A percentile compares a stretch with the other conserved stretches of the same genome.
phyloP scores from a whole-genome alignment of 768 basidiomycete species.

The Kondoa subrosea region DNA sequence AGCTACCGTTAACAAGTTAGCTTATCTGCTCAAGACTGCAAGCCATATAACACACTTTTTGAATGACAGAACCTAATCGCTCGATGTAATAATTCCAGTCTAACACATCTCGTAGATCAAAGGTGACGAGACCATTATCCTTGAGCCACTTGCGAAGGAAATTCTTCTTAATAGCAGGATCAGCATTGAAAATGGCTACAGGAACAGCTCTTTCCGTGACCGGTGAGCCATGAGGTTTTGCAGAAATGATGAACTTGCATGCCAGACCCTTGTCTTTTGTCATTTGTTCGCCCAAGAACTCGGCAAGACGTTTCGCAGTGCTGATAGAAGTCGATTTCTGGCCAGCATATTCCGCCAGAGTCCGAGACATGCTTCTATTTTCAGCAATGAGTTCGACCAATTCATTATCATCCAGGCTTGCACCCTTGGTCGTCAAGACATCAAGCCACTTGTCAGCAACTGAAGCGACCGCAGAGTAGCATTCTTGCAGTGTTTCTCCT shows the following conservation, averaged over 20 bases:
- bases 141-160: slow-evolving; percentile 95
- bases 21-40: background rate
- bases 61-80: slow-evolving; percentile 88
- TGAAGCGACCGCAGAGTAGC: slow-evolving; percentile 80
- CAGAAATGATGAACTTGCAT: slow-evolving; percentile 97
- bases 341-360: slow-evolving; percentile 81
- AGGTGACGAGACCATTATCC: slow-evolving; percentile 66
- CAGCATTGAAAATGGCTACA: slow-evolving; percentile 92
- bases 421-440: slow-evolving; percentile 70
- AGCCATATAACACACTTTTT: slow-evolving; percentile 40
- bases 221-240: slow-evolving; percentile 75
- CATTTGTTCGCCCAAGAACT: slow-evolving; percentile 96
- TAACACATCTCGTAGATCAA: slow-evolving; percentile 81
- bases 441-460: slow-evolving; percentile 96
- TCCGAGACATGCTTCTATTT: slow-evolving; percentile 93
- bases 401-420: slow-evolving; percentile 73
- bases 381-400: slow-evolving; percentile 95
- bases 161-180: slow-evolving; percentile 68
- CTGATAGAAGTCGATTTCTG: slow-evolving; percentile 98
- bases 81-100: slow-evolving; percentile 99
- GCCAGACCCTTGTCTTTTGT: slow-evolving; percentile 98
- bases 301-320: slow-evolving; percentile 82
- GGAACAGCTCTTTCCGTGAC: slow-evolving; percentile 95
- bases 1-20: slow-evolving; percentile 31
- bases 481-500: slow-evolving; percentile 81